These are phyloP conservation scores for Rubroboletus pulcherrimus DNA, from an alignment of 768 basidiomycete species.

Conservation along the genomic window DNA sequence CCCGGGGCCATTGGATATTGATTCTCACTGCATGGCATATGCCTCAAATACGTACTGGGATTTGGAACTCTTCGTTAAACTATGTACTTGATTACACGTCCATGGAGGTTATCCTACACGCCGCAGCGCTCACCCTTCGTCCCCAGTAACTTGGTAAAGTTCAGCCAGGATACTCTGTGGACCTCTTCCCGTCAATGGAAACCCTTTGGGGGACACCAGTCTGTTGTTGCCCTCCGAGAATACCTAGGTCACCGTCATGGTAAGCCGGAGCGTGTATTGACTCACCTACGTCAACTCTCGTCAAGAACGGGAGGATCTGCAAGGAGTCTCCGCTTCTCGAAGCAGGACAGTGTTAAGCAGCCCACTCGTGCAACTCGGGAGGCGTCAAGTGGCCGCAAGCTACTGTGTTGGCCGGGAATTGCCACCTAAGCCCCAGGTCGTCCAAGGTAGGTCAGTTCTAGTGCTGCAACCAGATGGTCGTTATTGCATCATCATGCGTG, in stretches of 20 bases:
- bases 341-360: background rate
- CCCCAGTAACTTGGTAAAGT: background rate
- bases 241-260: background rate
- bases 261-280: background rate
- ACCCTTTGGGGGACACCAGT: background rate
- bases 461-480: background rate
- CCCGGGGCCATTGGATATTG: background rate
- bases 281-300: background rate
- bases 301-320: background rate
- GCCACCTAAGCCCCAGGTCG: background rate
- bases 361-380: background rate
- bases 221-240: background rate
- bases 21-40: background rate
- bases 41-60: background rate
- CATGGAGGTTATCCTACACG: background rate
- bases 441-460: background rate
- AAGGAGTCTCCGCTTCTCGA: background rate
- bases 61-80: background rate
- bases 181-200: background rate
- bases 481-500: background rate
- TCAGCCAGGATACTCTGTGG: background rate
- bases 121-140: background rate
- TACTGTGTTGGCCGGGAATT: background rate
- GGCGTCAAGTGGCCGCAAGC: background rate
- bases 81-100: background rate